Conservation (phyloP, 345 rosid genomes). For the Dipteronia sinensis region DNA sequence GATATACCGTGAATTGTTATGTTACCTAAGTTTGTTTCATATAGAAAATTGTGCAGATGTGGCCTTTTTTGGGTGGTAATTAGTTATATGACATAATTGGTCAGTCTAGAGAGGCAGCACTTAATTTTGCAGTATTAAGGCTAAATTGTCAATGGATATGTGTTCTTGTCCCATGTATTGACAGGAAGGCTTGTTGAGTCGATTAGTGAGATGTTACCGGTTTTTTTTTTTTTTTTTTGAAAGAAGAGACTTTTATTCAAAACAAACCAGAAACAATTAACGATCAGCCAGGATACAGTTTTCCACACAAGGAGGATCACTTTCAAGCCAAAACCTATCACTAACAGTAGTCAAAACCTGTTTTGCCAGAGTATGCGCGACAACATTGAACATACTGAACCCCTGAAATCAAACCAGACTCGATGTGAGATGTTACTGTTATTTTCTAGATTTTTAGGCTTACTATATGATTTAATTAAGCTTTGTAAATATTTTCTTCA, state of each 20-base stretch:
- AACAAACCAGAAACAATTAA: no score
- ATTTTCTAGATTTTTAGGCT: background rate
- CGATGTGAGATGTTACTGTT: background rate
- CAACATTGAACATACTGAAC: no score
- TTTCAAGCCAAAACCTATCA: no score
- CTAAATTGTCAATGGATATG: background rate
- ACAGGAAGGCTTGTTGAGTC: background rate
- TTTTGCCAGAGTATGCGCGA: no score
- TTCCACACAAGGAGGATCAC: no score
- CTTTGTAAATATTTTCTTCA: constrained; percentile 6
- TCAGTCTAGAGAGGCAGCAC: background rate
- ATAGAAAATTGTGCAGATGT: background rate
- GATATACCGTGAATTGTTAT: background rate
- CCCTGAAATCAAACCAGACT: no score
- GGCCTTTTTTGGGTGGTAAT: background rate
- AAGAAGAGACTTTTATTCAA: no score
- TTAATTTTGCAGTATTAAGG: background rate
- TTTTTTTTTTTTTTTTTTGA: no score
- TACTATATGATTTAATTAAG: background rate
- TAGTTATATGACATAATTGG: background rate
- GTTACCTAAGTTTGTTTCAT: background rate
- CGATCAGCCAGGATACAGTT: no score
- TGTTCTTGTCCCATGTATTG: background rate
- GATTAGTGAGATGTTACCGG: background rate
- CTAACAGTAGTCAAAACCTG: no score